Evolutionary conservation across 352 stramenopile genomes (phyloP).

Genomic region (Globisporangium nagaii): DNA sequence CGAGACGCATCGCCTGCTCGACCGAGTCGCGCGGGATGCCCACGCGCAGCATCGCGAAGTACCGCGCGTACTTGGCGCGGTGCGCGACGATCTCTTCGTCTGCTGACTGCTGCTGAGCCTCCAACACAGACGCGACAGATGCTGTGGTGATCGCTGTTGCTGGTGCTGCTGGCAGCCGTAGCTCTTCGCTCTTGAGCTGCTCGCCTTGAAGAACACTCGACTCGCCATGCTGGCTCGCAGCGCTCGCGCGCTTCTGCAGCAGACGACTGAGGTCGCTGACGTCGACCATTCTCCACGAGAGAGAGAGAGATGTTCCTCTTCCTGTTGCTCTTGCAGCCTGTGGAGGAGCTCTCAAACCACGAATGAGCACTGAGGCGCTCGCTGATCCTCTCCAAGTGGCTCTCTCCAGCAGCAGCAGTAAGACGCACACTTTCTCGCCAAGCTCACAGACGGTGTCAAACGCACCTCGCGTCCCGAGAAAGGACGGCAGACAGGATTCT

Average conservation of each 20-base stretch:
- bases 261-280: not conserved
- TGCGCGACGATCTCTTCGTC: constrained; percentile 29
- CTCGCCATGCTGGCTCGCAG: not conserved
- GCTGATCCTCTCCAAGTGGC: no score
- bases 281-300: not conserved
- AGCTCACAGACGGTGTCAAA: no score
- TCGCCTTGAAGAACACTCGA: not conserved
- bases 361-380: no score
- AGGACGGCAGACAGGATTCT: no score
- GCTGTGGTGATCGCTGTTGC: not conserved
- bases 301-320: no score
- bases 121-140: no score
- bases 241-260: constrained; percentile 1
- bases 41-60: constrained; percentile 49
- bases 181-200: not conserved
- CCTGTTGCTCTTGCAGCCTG: no score
- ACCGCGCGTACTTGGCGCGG: constrained; percentile 33
- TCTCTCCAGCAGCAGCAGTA: no score
- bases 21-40: constrained; percentile 36
- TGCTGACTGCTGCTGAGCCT: not conserved
- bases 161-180: not conserved
- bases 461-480: no score
- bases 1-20: constrained; percentile 44
- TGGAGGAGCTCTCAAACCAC: no score
- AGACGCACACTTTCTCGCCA: no score